Evolutionary conservation across 2,329 filamentous ascomycete genomes (phyloP), one percentile per base, ranked within the genome.

Genomic region (Beauveria australis): DNA sequence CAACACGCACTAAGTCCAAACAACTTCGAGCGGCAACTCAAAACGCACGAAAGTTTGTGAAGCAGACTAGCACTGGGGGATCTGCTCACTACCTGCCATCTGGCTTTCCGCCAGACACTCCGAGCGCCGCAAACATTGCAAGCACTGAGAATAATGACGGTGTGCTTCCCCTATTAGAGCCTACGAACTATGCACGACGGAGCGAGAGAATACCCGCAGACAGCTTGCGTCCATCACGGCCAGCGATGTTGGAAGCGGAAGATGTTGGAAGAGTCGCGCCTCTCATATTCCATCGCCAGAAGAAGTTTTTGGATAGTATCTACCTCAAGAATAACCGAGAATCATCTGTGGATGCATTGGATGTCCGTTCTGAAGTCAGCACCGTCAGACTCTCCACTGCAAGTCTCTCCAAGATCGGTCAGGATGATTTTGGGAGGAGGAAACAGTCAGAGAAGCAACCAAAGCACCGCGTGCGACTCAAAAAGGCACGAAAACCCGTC

Each of bases 161-260:
- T 5, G 18, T 40, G 3, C 18, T 6, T 0, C 10, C 16, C 7
- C 16, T 19, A 10, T n/a, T 0, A 41, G 40, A 59, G 24, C 22
- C 22, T 22, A 14, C 26, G n/a, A 37, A 47, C 6, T 22, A 14
- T 19, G 19, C 6, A n/a, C 22, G 18, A n/a, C 30, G 10, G 9
- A 33, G 26, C 4, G 30, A 18, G 19, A 49, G 18, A 24, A 10
- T 12, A 10, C 19, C 18, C 5, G 19, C 22, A 10, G 47, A 22
- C n/a, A 22, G 3, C 16, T 37, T 33, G 18, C 40, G 51, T 61
- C n/a, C 67, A 49, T 59, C 63, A 12, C 72, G 82, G 57, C 81
- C 81, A 22, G 84, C 84, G 5, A 83, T 85, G 63, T 72, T 87
- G 10, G 84, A 87, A 66, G 76, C 73, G 33, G 73, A 76, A 9